phyloP scores from a whole-genome alignment of 208 protist species.

The Leishmania gerbilli region DNA sequence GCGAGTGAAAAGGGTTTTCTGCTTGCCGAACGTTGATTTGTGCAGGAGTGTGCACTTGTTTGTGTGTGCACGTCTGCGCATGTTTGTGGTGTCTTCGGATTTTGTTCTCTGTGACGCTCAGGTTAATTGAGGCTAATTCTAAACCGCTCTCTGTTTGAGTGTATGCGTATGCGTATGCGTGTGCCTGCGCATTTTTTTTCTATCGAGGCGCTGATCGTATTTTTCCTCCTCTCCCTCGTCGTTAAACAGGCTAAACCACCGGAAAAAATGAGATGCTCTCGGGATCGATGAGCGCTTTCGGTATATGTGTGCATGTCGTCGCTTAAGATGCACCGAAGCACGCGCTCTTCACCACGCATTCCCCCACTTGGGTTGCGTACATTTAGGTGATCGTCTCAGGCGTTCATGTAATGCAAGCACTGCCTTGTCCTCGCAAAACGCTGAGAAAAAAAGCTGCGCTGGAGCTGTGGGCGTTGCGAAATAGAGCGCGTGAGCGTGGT shows the following conservation, averaged over 20 bases:
- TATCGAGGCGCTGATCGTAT: background rate
- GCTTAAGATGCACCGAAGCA: background rate
- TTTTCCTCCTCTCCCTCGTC: background rate
- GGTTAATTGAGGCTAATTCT: constrained; percentile 12
- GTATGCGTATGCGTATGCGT: background rate
- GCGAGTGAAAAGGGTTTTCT: background rate
- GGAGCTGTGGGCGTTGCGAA: background rate
- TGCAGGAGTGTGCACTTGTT: background rate
- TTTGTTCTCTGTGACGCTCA: constrained; percentile 12
- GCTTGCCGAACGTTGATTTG: background rate
- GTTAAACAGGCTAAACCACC: background rate
- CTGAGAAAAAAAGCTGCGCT: background rate
- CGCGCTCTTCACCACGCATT: background rate
- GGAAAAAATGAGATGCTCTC: background rate
- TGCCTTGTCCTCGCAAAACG: background rate
- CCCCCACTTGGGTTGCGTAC: too few species aligned
- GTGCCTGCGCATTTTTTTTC: background rate
- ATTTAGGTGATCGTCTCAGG: background rate
- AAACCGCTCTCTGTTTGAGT: background rate
- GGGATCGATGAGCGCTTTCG: background rate
- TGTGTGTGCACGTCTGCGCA: background rate
- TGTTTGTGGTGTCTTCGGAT: constrained; percentile 20
- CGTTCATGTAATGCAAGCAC: background rate
- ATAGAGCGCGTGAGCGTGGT: background rate
- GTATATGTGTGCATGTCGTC: background rate